These are phyloP conservation scores for Mortierella sp. DNA, from an alignment of 371 early-diverging fungal genomes.

Conservation along the genomic window DNA sequence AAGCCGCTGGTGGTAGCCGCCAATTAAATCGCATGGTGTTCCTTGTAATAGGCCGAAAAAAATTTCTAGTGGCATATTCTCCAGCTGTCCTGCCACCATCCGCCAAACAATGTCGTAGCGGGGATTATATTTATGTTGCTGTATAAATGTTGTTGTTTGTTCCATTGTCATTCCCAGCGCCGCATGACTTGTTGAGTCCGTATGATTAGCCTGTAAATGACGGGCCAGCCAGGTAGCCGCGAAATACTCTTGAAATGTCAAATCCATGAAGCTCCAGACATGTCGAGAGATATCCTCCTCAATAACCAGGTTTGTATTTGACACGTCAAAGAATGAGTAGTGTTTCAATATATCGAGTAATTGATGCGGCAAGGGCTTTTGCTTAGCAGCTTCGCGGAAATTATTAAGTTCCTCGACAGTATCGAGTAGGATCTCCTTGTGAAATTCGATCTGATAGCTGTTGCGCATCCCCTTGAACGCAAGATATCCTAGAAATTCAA, in stretches of 20 bases:
- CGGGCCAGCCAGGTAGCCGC: no score
- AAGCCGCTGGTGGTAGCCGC: conserved; percentile 17
- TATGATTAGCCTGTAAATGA: no score
- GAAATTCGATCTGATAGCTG: neutral
- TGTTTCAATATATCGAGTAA: no score
- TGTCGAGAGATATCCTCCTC: no score
- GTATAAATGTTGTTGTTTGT: neutral
- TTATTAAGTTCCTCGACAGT: neutral
- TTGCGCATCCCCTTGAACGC: neutral
- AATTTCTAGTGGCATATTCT: neutral
- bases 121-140: neutral
- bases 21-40: conserved; percentile 28
- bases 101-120: neutral
- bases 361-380: no score
- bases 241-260: no score
- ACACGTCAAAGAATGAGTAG: no score
- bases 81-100: neutral
- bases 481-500: neutral
- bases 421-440: neutral
- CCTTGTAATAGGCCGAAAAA: conserved; percentile 10
- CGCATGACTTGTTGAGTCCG: no score
- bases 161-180: neutral
- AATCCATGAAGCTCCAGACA: no score
- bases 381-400: neutral
- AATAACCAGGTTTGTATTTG: no score